A percentile compares a stretch with the other conserved stretches of the same genome.
These are phyloP conservation scores for Pseudogymnoascus verrucosus DNA, from an alignment of 2,329 filamentous ascomycete species.

Conservation along the genomic window DNA sequence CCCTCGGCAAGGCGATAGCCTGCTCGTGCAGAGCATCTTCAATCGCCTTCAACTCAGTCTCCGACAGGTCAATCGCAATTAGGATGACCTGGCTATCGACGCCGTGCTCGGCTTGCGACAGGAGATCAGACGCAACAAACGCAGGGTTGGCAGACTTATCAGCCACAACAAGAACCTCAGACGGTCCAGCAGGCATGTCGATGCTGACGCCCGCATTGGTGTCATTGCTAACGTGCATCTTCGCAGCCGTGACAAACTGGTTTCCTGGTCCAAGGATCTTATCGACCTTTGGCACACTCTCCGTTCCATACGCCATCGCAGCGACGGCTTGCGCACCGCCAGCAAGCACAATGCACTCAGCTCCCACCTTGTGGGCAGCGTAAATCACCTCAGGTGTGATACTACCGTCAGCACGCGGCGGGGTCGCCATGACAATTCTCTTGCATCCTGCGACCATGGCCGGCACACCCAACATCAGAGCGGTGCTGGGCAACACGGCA, in stretches of 20 bases:
- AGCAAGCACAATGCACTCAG: slow-evolving; percentile 90
- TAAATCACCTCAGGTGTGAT: slow-evolving; percentile 97
- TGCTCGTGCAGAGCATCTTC: slow-evolving; percentile 87
- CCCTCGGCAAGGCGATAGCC: slow-evolving; percentile 76
- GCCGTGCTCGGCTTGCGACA: slow-evolving; percentile 95
- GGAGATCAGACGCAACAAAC: slow-evolving; percentile 89
- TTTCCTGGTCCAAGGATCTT: slow-evolving; percentile 98
- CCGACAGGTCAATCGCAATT: slow-evolving; percentile 72
- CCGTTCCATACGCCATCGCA: slow-evolving; percentile 94
- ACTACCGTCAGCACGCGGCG: slow-evolving; percentile 79
- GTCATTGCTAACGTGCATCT: slow-evolving; percentile 97
- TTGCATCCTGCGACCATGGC: slow-evolving; percentile 96
- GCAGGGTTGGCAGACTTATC: slow-evolving; percentile 82
- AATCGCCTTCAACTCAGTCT: slow-evolving; percentile 68
- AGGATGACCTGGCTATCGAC: slow-evolving; percentile 92
- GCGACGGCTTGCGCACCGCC: slow-evolving; percentile 94
- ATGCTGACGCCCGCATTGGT: slow-evolving; percentile 92
- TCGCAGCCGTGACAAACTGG: slow-evolving; percentile 95
- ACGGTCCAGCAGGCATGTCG: slow-evolving; percentile 96
- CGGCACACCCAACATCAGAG: slow-evolving; percentile 95
- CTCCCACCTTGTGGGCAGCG: slow-evolving; percentile 91
- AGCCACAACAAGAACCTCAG: slow-evolving; percentile 92
- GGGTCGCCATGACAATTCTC: slow-evolving; percentile 88
- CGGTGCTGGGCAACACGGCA: slow-evolving; percentile 92
- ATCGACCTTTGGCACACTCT: slow-evolving; percentile 91